phyloP scores from a whole-genome alignment of 257 asterid genomes.

The Ilex asprella region DNA sequence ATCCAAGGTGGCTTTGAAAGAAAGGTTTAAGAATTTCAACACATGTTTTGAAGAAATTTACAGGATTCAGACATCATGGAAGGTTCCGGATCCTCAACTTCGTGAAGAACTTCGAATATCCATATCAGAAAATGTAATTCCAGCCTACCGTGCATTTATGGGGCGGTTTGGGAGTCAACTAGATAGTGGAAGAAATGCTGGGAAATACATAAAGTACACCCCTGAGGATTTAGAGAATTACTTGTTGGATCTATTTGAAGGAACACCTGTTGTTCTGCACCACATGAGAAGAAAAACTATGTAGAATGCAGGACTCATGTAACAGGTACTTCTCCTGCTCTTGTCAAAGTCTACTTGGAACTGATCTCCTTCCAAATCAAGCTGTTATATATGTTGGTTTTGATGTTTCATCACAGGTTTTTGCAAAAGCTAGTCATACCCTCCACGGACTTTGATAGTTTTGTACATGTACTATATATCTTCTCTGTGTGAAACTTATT shows the following conservation, averaged over 20 bases:
- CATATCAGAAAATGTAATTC: constrained; percentile 85
- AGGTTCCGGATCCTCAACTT: constrained; percentile 89
- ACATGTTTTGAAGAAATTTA: constrained; percentile 84
- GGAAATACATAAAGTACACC: constrained; percentile 73
- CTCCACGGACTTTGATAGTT: constrained; percentile 35
- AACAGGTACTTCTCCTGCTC: constrained; percentile 37
- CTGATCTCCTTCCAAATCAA: constrained; percentile 24
- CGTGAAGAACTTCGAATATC: constrained; percentile 94
- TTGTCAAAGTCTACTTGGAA: constrained; percentile 23
- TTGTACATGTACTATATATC: constrained; percentile 37
- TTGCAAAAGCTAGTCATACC: constrained; percentile 26
- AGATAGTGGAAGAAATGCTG: constrained; percentile 83
- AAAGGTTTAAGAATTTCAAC: constrained; percentile 83
- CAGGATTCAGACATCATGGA: constrained; percentile 87
- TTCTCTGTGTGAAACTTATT: constrained; percentile 22
- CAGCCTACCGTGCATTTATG: constrained; percentile 86
- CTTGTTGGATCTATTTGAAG: constrained; percentile 83
- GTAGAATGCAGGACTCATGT: constrained; percentile 32
- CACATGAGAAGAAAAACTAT: constrained; percentile 79
- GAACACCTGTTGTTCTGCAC: constrained; percentile 74
- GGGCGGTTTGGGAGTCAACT: constrained; percentile 82
- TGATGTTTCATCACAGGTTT: constrained; percentile 24
- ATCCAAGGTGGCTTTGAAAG: constrained; percentile 76
- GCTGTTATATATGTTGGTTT: constrained; percentile 30
- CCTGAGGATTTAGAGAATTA: constrained; percentile 78